These are phyloP conservation scores for Mycena filopes DNA, from an alignment of 768 basidiomycete genomes.

Conservation along the genomic window DNA sequence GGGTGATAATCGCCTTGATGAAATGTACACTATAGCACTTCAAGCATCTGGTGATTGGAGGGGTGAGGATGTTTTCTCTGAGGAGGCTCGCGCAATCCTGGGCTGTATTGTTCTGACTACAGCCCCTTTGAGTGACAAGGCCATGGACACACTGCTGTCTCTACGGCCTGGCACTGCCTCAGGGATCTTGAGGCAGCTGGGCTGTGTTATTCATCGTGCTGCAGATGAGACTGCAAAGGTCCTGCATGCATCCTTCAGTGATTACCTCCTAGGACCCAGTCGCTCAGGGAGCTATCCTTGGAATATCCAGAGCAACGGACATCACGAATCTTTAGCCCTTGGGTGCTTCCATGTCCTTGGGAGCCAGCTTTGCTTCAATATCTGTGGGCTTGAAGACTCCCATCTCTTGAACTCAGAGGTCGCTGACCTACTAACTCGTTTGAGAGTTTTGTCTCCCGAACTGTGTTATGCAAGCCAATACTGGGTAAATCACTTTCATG, in stretches of 20 bases:
- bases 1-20: background rate
- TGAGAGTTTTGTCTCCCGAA: background rate
- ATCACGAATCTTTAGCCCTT: background rate
- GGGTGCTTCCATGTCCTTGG: background rate
- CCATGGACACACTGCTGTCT: background rate
- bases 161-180: background rate
- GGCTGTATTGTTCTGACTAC: background rate
- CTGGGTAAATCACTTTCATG: background rate
- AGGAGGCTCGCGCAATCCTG: background rate
- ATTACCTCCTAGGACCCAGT: background rate
- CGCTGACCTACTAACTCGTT: background rate
- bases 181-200: background rate
- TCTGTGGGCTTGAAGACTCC: background rate
- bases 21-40: background rate
- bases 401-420: slow-evolving; percentile 4
- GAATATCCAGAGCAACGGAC: background rate
- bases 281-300: background rate
- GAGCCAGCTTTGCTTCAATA: background rate
- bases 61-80: background rate
- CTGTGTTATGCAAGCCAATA: background rate
- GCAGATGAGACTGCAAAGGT: background rate
- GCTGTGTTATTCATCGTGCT: background rate
- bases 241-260: background rate
- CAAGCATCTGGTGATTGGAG: background rate
- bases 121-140: too few species aligned